phyloP scores from a whole-genome alignment of 495 filamentous ascomycete genomes.

The Annulohypoxylon nitens region DNA sequence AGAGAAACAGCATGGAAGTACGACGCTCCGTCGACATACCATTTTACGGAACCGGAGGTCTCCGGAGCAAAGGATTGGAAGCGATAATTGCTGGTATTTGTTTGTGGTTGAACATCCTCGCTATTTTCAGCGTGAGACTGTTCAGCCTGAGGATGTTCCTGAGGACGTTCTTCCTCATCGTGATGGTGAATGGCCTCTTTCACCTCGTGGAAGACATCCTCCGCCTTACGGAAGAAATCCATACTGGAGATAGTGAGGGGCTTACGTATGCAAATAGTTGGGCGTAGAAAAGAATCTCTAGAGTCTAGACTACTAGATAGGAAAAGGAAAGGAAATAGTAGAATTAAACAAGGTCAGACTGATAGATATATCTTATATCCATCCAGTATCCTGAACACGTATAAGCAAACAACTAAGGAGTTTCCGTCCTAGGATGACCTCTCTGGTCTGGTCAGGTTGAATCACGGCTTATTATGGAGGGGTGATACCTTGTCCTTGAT shows the following conservation, averaged over 20 bases:
- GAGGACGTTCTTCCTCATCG: constrained; percentile 55
- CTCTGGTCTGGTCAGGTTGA: constrained; percentile 15
- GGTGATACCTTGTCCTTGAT: constrained; percentile 10
- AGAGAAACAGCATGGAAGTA: constrained; percentile 92
- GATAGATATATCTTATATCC: constrained; percentile 19
- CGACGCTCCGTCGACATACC: constrained; percentile 92
- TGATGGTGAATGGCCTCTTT: constrained; percentile 35
- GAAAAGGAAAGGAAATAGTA: background rate
- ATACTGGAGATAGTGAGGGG: constrained; percentile 39
- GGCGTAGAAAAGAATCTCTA: background rate
- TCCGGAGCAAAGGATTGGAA: constrained; percentile 89
- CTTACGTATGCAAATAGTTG: constrained; percentile 9
- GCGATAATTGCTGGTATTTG: constrained; percentile 67
- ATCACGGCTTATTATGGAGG: constrained; percentile 36
- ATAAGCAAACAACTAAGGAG: background rate
- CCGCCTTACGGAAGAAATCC: constrained; percentile 53
- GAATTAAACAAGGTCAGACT: background rate
- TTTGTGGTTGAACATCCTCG: constrained; percentile 50
- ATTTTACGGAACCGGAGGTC: constrained; percentile 90
- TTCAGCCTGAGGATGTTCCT: constrained; percentile 53
- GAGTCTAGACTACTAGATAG: background rate
- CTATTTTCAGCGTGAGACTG: constrained; percentile 29
- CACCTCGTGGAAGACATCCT: constrained; percentile 53
- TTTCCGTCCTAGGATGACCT: constrained; percentile 2
- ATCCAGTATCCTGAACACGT: constrained; percentile 1